Base-by-base conservation (phyloP, 805 yeast genomes). In the Yarrowia sp. region DNA sequence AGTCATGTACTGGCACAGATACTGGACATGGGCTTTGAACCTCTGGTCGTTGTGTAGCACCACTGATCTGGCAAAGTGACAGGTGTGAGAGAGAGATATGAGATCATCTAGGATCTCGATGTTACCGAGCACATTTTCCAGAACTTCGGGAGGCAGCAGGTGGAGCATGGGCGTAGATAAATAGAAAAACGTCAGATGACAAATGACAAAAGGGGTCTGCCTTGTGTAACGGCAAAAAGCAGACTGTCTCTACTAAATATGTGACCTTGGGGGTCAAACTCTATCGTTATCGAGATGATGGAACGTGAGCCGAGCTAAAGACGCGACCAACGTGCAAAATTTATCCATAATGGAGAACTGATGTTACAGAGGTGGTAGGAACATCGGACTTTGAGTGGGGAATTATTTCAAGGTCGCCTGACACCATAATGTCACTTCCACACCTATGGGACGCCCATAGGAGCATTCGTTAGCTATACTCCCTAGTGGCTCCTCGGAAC, bases 251-350 rank as follows among this genome's bases (percentile, higher is more conserved):
- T 8, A n/a, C 59, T 51, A 26, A 26, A 54, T 26, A 54, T 36
- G 61, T 36, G 36, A 54, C 61, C 61, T 54, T 54, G 61, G 22
- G 46, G 61, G 61, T 54, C 61, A 54, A 54, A 54, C 61, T 38
- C 26, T 54, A 54, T 54, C 61, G 61, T 54, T 54, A 54, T 54
- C 61, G 61, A 26, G 46, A 32, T 16, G 59, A 32, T 22, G 56
- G 28, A 35, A 35, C 58, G 44, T 21, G 46, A 26, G n/a, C 33
- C 12, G 61, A 36, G 59, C 28, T 49, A 49, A 49, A 32, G 40
- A 51, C 41, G 32, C 41, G 58, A 32, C 36, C 52, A 17, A 16
- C 49, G 21, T 16, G 49, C 44, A 24, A 43, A 43, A 43, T 4
- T 26, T 24, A 43, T 14, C 7, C 7, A 43, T 44, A 44, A 14